These are phyloP conservation scores for Nicotiana attenuata DNA, from an alignment of 257 asterid species.

Conservation along the genomic window DNA sequence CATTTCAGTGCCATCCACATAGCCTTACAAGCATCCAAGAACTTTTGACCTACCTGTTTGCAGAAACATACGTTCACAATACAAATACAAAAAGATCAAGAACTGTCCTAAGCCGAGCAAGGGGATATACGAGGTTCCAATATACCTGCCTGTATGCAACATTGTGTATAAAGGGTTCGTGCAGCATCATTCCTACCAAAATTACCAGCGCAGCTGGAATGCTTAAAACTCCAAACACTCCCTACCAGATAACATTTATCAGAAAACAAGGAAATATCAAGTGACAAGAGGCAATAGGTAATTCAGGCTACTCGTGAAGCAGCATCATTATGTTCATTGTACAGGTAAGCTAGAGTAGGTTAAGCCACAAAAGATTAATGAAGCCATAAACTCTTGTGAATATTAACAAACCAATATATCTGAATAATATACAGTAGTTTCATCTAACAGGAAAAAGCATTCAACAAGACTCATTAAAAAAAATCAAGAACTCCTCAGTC, in stretches of 20 bases:
- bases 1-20: constrained; percentile 47
- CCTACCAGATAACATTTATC: constrained; percentile 23
- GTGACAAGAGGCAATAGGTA: background rate
- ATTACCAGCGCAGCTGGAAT: constrained; percentile 50
- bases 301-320: background rate
- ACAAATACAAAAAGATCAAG: background rate
- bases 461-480: background rate
- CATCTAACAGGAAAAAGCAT: background rate
- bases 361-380: background rate
- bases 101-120: background rate
- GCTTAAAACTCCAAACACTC: constrained; percentile 50
- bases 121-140: background rate
- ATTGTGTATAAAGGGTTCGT: constrained; percentile 31
- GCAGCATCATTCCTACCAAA: constrained; percentile 47
- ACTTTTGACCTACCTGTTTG: constrained; percentile 33
- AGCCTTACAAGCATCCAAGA: constrained; percentile 38
- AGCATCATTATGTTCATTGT: background rate
- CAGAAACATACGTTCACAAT: background rate
- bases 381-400: background rate
- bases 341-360: background rate
- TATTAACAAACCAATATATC: background rate
- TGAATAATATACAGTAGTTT: background rate
- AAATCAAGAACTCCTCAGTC: background rate
- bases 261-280: constrained; percentile 1
- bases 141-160: constrained; percentile 9